Evolutionary conservation across 345 rosid genomes (phyloP).

Genomic region (Dimocarpus longan): DNA sequence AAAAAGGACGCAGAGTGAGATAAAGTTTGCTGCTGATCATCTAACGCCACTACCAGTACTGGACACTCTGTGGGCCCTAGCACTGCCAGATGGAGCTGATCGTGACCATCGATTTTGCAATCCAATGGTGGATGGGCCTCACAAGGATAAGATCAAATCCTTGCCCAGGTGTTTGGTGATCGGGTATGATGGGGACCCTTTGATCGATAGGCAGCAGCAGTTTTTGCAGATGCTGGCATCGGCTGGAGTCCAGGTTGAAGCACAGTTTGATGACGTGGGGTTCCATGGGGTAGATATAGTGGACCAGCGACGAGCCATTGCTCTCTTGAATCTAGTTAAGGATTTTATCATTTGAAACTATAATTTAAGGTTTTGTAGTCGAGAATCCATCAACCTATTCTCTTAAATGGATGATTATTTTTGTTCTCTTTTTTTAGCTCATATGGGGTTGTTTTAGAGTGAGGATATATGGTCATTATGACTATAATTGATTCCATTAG

Average conservation of each 20-base stretch:
- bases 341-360: constrained; percentile 23
- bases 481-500: too few species aligned
- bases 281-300: constrained; percentile 27
- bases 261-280: constrained; percentile 25
- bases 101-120: constrained; percentile 46
- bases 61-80: constrained; percentile 40
- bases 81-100: constrained; percentile 42
- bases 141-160: constrained; percentile 11
- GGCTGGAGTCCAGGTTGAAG: constrained; percentile 32
- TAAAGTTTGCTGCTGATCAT: constrained; percentile 23
- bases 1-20: constrained; percentile 30
- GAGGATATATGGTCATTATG: too few species aligned
- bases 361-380: too few species aligned
- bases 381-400: too few species aligned
- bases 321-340: constrained; percentile 6
- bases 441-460: too few species aligned
- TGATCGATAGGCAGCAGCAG: constrained; percentile 31
- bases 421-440: too few species aligned
- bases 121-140: constrained; percentile 22
- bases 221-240: constrained; percentile 25
- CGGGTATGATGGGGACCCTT: constrained; percentile 25
- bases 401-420: too few species aligned
- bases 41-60: constrained; percentile 26
- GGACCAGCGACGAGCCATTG: constrained; percentile 17
- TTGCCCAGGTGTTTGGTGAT: constrained; percentile 29